Evolutionary conservation across 192 early-diverging fungal species (phyloP).

Genomic region (Bifiguratus adelaidae): DNA sequence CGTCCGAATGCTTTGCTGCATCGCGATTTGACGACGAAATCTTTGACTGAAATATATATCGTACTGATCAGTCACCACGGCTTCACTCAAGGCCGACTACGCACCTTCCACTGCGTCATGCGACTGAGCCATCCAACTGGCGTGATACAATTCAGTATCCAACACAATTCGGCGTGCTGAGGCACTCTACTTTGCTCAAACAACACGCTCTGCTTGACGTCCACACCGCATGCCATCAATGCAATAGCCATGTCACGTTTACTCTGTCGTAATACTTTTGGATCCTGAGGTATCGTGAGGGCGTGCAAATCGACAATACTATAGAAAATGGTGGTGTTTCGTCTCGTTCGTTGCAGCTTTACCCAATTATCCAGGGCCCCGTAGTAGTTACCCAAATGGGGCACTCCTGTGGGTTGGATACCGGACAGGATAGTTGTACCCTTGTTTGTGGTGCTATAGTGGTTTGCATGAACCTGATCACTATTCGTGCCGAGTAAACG

Average conservation of each 20-base stretch:
- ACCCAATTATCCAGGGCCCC: slow-evolving; percentile 87
- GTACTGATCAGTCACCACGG: no score
- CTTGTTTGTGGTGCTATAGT: neutral
- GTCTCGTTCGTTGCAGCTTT: slow-evolving; percentile 42
- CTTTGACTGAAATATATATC: neutral
- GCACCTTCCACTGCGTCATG: slow-evolving; percentile 95
- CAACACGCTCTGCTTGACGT: slow-evolving; percentile 55
- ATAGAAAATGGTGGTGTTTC: slow-evolving; percentile 40
- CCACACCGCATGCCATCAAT: slow-evolving; percentile 78
- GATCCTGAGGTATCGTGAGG: slow-evolving; percentile 65
- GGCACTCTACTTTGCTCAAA: slow-evolving; percentile 79
- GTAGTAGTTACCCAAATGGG: slow-evolving; percentile 92
- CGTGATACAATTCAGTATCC: slow-evolving; percentile 81
- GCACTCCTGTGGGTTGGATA: slow-evolving; percentile 89
- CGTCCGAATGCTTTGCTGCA: slow-evolving; percentile 20
- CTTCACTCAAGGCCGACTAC: neutral
- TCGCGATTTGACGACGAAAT: neutral
- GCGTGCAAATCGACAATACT: slow-evolving; percentile 89
- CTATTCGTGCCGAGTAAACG: no score
- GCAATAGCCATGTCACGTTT: slow-evolving; percentile 65
- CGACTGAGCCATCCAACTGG: slow-evolving; percentile 81
- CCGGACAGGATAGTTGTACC: slow-evolving; percentile 60
- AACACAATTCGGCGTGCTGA: slow-evolving; percentile 71
- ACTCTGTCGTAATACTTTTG: slow-evolving; percentile 44
- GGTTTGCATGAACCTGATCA: no score